Conservation (phyloP, 108 stramenopile species). For the Pseudonitzschia pungens region DNA sequence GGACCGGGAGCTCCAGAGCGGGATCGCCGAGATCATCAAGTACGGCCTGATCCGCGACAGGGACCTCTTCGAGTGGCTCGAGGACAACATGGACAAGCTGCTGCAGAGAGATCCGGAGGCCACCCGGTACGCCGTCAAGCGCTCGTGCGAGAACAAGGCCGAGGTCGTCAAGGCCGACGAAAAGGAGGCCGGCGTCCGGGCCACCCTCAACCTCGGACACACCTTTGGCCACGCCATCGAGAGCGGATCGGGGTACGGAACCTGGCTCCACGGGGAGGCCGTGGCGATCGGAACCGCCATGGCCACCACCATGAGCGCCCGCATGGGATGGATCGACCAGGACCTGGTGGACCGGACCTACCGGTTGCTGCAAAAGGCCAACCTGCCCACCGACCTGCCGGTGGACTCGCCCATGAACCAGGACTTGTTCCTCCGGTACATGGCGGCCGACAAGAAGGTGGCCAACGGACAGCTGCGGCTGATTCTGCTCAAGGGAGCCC, state of each 20-base stretch:
- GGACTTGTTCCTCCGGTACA: conserved; percentile 73
- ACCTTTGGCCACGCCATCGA: conserved; percentile 99
- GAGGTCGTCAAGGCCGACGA: conserved; percentile 96
- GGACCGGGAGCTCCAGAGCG: conserved; percentile 91
- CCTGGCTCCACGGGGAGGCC: conserved; percentile 95
- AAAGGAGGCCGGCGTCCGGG: conserved; percentile 90
- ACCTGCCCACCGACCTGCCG: conserved; percentile 75
- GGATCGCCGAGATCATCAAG: conserved; percentile 94
- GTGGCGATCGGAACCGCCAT: conserved; percentile 95
- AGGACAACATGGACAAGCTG: conserved; percentile 80
- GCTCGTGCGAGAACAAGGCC: conserved; percentile 94
- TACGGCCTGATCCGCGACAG: conserved; percentile 92
- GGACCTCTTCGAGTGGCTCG: conserved; percentile 93
- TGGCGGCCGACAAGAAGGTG: conserved; percentile 93
- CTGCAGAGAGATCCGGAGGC: conserved; percentile 76
- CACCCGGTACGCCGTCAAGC: conserved; percentile 79
- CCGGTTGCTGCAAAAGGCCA: conserved; percentile 61
- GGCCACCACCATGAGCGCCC: conserved; percentile 91
- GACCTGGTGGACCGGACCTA: conserved; percentile 62
- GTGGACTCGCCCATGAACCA: conserved; percentile 78
- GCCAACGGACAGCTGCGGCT: conserved; percentile 85
- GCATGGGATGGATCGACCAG: conserved; percentile 86
- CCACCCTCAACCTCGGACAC: conserved; percentile 97
- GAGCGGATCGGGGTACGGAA: conserved; percentile 91
- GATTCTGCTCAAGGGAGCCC: conserved; percentile 65